Evolutionary conservation across 345 rosid genomes (phyloP), one percentile per base, ranked within the genome.

Genomic region (Eucalyptus cloeziana): DNA sequence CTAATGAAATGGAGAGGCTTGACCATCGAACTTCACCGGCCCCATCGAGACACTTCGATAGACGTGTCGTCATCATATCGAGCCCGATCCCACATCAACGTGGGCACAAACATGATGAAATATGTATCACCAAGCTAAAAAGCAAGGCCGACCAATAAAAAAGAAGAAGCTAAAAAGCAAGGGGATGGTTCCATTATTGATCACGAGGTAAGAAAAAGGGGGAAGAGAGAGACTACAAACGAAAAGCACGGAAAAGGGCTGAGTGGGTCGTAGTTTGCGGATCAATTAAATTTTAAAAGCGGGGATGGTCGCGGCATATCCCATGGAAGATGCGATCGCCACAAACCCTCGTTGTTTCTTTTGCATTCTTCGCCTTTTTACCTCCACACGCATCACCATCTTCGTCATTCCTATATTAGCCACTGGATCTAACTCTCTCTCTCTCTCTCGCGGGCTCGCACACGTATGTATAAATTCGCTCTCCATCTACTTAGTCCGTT

Each of bases 11-110:
- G 62, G 30, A 56, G 0, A 56, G 3, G 27, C 12, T 54, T 4
- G 27, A 56, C 27, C 0, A 9, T 2, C 5, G 1, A 54, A 22
- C 60, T 49, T 8, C 60, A 54, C 1, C 60, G 60, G 0, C 5
- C 27, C 1, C 1, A 56, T 54, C 1, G 60, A 56, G 60, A 56
- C 9, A 8, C 60, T 56, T 56, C 2, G 27, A 56, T 9, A 9
- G 0, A 24, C 27, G 56, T 7, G 56, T 7, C 56, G 27, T 56
- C 27, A 0, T 56, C 6, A 4, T 0, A 4, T 56, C 60, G 3
- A 56, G 5, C 1, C 1, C 0, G 60, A 22, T 22, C 60, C 60
- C 60, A 10, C n/a, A 0, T 10, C 71, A 58, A 64, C 37, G 5
- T 13, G 37, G 71, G 71, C 19, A 0, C 19, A n/a, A n/a, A 64